These are phyloP conservation scores for Tremellales sp. DNA, from an alignment of 1,284 basidiomycete species.

Conservation along the genomic window DNA sequence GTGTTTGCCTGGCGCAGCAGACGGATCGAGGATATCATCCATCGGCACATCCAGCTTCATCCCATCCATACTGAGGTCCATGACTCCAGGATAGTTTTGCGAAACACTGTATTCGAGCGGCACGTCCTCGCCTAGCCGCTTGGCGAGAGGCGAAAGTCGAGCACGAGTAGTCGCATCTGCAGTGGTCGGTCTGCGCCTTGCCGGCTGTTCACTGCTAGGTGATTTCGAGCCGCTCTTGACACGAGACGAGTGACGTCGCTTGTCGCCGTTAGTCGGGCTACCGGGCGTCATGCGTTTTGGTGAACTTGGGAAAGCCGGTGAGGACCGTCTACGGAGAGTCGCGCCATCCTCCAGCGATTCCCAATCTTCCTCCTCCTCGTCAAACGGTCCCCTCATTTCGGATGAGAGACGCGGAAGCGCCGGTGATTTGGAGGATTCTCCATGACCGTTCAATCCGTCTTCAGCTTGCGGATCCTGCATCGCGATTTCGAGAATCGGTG, in stretches of 20 bases:
- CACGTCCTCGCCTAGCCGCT: slow-evolving; percentile 24
- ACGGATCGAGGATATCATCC: slow-evolving; percentile 39
- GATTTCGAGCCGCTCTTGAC: background rate
- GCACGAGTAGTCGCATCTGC: background rate
- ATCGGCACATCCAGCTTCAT: slow-evolving; percentile 26
- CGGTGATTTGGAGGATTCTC: no score
- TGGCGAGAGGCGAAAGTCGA: slow-evolving; percentile 18
- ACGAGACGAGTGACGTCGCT: background rate
- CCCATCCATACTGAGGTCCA: slow-evolving; percentile 26
- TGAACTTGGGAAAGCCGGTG: background rate
- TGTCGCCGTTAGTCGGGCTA: background rate
- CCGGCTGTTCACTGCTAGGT: background rate
- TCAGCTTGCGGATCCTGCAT: no score
- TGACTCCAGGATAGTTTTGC: slow-evolving; percentile 7
- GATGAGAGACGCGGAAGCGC: no score
- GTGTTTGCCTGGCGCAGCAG: slow-evolving; percentile 10
- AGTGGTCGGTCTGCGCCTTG: background rate
- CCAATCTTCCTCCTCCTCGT: background rate
- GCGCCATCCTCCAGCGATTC: background rate
- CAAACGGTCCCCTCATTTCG: no score
- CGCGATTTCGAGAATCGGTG: no score
- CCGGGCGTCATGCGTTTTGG: background rate
- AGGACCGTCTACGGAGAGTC: background rate
- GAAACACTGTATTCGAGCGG: slow-evolving; percentile 28
- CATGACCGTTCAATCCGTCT: no score